Evolutionary conservation across 2,329 filamentous ascomycete species (phyloP).

Genomic region (Fusarium sp.): DNA sequence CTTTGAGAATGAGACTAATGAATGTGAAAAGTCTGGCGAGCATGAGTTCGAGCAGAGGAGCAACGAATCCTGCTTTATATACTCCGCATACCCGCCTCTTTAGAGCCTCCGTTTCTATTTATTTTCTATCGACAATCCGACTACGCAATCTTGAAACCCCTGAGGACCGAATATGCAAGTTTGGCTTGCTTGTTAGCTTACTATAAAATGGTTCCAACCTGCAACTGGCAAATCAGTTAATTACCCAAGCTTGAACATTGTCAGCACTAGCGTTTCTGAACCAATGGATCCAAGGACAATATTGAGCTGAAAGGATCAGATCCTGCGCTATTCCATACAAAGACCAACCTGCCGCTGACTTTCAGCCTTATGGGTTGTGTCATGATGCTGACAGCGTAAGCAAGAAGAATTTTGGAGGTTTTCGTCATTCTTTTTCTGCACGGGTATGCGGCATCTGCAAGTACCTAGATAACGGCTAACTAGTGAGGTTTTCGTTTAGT

Average conservation of each 20-base stretch:
- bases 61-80: not conserved
- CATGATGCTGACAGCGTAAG: constrained; percentile 3
- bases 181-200: constrained; percentile 3
- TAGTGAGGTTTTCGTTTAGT: not conserved
- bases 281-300: constrained; percentile 2
- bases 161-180: not conserved
- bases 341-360: not conserved
- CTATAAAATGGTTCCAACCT: constrained; percentile 15
- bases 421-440: not conserved
- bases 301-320: not conserved
- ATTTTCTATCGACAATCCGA: not conserved
- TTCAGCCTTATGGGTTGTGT: constrained; percentile 20
- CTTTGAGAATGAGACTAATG: not conserved
- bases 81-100: not conserved
- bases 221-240: not conserved
- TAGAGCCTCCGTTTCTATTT: not conserved
- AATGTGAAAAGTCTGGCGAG: not conserved
- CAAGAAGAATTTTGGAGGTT: not conserved
- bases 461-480: not conserved
- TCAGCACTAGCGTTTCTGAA: not conserved
- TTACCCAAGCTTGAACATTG: too few species aligned
- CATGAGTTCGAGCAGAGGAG: too few species aligned
- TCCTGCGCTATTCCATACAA: not conserved
- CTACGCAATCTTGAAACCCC: not conserved
- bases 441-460: not conserved